Base-by-base conservation (phyloP, 2,329 filamentous ascomycete species). In the Aspergillus felis region DNA sequence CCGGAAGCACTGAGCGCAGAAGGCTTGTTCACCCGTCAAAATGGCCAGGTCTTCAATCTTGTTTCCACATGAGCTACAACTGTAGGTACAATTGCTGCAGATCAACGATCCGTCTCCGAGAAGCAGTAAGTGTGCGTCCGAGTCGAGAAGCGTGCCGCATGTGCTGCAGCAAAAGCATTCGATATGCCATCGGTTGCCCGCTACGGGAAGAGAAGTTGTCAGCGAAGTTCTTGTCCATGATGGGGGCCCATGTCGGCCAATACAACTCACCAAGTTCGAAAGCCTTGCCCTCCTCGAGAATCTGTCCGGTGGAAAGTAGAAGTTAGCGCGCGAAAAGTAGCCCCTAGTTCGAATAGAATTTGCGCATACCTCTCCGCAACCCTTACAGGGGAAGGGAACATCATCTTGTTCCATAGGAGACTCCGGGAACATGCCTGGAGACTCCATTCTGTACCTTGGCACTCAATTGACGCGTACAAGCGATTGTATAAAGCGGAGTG, bases 81-180 rank as follows among this genome's bases (percentile, higher is more conserved):
- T 97, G 76, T 99, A 99, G 54, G 94, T 97, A 80, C 94, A 99
- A 77, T 97, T 96, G 80, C 96, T 97, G 83, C 94, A 99, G 67
- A 99, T 97, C 64, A 99, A 86, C 20, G 93, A 97, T 64, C 94
- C 94, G 78, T 99, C 94, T 73, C 94, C 94, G 62, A 99, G 90
- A 27, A 99, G 88, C 53, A 99, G 87, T 51, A 99, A 87, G 77
- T 97, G 97, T 68, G 94, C 94, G 73, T 99, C 93, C 61, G 94
- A 97, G 79, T 99, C 94, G 78, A 99, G 91, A 57, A 97, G 87
- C 59, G 92, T 97, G 70, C 87, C 86, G 81, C 93, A 99, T 56
- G 90, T 95, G 75, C 96, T 94, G 83, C 93, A 97, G 73, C 92
- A 89, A 79, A 99, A 99, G 81, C 94, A 99, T 79, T 97, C 90